Base-by-base conservation (phyloP, 768 basidiomycete species). In the Galerina sulciceps region DNA sequence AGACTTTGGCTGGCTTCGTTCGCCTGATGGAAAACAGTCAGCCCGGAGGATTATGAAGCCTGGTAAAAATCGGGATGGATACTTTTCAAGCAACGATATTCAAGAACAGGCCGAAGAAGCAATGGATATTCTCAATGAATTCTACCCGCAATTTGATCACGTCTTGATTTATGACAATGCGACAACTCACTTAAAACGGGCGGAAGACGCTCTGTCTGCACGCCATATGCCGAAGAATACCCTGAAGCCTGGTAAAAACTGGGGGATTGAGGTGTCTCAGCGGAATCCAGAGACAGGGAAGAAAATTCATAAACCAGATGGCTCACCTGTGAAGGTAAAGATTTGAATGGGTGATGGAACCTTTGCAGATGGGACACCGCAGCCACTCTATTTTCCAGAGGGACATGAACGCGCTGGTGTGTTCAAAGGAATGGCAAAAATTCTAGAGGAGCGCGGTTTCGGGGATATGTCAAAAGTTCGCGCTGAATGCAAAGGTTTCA, bases 351-450 rank as follows among this genome's bases (percentile, higher is more conserved):
- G 50, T 6, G 59, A 71, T 58, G 48, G n/a, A n/a, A 26, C 14
- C 11, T 61, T 70, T 26, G 6, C 3, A 44, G 57, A 75, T 62
- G 71, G 75, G 3, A 40, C 22, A 1, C 59, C 61, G 1, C 74
- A 77, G 44, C 14, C 51, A 2, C 48, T 77, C 11, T 78, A 78
- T 57, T 77, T 64, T 58, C 70, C 71, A 1, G 57, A 58, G 0
- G 67, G 46, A 1, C 70, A 74, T 13, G 26, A 60, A 14, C 23
- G 15, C 23, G 55, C 62, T 2, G 72, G 76, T 0, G 26, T 62
- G 0, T 80, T 78, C 67, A 80, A 80, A 62, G 79, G 78, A 6
- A 81, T 79, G 75, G 71, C 61, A 2, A 20, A 42, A 0, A 73
- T 78, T 46, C 64, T 79, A 0, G n/a, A 67, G 18, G 74, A 69